Percentiles rank a stretch among this genome's conserved stretches.
Evolutionary conservation across 129 eudicot species (phyloP).

Genomic region (Dittrichia graveolens): DNA sequence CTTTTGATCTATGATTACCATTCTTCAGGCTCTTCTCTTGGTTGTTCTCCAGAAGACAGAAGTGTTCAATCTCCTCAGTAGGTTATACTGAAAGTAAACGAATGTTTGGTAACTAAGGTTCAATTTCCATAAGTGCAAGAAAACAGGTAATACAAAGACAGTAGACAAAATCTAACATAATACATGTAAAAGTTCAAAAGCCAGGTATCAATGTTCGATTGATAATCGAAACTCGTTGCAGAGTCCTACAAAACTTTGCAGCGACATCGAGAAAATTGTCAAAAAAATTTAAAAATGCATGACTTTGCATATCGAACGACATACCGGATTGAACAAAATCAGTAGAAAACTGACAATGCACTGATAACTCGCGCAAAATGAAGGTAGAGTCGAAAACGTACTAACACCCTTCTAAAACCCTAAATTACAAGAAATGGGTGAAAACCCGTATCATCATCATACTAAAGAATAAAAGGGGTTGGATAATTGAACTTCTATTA

Average conservation of each 20-base stretch:
- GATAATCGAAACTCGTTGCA: not conserved
- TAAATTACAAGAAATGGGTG: conserved; percentile 17
- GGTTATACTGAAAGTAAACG: conserved; percentile 21
- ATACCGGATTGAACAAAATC: not conserved
- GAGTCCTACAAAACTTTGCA: not conserved
- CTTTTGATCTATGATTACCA: conserved; percentile 21
- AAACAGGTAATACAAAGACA: conserved; percentile 8
- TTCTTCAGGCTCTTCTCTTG: conserved; percentile 17
- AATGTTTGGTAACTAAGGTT: not conserved
- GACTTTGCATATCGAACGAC: no score
- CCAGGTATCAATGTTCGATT: not conserved
- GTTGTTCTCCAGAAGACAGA: conserved; percentile 1
- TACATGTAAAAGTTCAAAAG: not conserved
- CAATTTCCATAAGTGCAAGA: not conserved
- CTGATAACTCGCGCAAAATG: not conserved
- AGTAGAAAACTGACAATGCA: conserved; percentile 1
- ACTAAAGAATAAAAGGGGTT: not conserved
- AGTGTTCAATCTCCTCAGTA: conserved; percentile 18
- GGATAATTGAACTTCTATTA: not conserved
- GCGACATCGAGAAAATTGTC: no score
- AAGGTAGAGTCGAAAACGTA: not conserved
- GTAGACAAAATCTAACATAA: conserved; percentile 12
- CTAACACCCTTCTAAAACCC: conserved; percentile 36
- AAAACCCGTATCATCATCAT: no score
- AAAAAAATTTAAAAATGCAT: no score